Evolutionary conservation across 73 alveolate genomes (phyloP).

Genomic region (Loxodes magnus): DNA sequence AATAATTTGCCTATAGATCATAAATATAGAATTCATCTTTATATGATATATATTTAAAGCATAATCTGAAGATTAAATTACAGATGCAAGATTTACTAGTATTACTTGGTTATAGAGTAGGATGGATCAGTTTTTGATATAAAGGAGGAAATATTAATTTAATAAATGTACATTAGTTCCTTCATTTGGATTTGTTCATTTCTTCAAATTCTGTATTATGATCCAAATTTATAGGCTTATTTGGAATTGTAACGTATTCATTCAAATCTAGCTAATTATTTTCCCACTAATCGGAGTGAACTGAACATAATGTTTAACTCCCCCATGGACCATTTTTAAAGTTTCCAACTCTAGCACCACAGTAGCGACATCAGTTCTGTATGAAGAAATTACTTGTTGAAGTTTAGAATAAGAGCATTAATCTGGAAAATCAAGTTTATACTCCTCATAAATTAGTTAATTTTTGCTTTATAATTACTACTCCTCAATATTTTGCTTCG

Average conservation of each 20-base stretch:
- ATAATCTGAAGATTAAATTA: too few relatives aligned
- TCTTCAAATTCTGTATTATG: conserved; percentile 31
- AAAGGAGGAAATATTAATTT: too few relatives aligned
- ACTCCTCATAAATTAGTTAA: neutral
- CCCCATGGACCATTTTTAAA: conserved; percentile 51
- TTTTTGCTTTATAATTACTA: conserved; percentile 2
- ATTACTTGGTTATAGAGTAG: too few relatives aligned
- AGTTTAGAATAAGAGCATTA: neutral
- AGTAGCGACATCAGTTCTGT: conserved; percentile 34
- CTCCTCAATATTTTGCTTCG: conserved; percentile 3
- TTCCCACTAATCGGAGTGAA: conserved; percentile 35
- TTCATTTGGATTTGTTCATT: conserved; percentile 16
- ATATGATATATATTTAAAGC: too few relatives aligned
- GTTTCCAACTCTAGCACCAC: conserved; percentile 43
- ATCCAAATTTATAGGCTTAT: conserved; percentile 27
- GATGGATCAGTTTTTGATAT: too few relatives aligned
- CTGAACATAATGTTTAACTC: conserved; percentile 29
- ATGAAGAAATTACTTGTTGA: neutral
- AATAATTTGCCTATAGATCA: too few relatives aligned
- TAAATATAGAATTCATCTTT: too few relatives aligned
- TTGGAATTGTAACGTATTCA: conserved; percentile 22
- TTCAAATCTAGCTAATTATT: conserved; percentile 25
- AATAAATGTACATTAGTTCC: too few relatives aligned
- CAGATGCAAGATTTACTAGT: too few relatives aligned
- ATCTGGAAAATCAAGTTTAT: conserved; percentile 2